phyloP scores from a whole-genome alignment of 164 flowering plant genomes.

The Stephania yunnanensis region DNA sequence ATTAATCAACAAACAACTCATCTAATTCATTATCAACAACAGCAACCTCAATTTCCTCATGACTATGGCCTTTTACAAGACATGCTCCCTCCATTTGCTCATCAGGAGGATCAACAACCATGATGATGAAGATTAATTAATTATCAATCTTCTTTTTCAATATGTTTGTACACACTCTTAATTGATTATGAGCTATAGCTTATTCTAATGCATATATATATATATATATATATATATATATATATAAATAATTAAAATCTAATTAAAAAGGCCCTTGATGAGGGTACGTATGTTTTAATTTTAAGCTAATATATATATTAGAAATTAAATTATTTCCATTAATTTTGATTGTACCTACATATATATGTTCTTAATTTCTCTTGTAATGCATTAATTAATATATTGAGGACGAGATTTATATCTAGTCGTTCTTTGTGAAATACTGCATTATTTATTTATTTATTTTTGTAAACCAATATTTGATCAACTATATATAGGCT shows the following conservation, averaged over 20 bases:
- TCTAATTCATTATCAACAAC: conserved; percentile 17
- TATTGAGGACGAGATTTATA: no score
- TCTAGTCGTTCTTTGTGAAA: no score
- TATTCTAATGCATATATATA: not conserved
- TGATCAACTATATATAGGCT: no score
- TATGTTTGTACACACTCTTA: not conserved
- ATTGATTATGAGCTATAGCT: not conserved
- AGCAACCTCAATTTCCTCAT: conserved; percentile 26
- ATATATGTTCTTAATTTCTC: no score
- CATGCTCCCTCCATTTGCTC: conserved; percentile 28
- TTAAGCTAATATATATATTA: conserved; percentile 6
- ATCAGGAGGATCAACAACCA: conserved; percentile 30
- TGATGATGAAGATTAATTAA: conserved; percentile 13
- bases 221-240: not conserved
- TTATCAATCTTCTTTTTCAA: not conserved
- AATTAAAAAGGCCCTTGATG: not conserved
- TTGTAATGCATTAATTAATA: no score
- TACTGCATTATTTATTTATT: no score
- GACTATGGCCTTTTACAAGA: conserved; percentile 54
- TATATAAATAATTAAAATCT: conserved; percentile 3
- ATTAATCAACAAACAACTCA: conserved; percentile 7
- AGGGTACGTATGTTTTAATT: no score
- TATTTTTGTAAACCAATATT: no score
- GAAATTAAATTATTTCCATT: conserved; percentile 12
- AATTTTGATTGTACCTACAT: conserved; percentile 7